Evolutionary conservation across 2,329 filamentous ascomycete genomes (phyloP), one percentile per base, ranked within the genome.

Genomic region (Fusarium globosum): DNA sequence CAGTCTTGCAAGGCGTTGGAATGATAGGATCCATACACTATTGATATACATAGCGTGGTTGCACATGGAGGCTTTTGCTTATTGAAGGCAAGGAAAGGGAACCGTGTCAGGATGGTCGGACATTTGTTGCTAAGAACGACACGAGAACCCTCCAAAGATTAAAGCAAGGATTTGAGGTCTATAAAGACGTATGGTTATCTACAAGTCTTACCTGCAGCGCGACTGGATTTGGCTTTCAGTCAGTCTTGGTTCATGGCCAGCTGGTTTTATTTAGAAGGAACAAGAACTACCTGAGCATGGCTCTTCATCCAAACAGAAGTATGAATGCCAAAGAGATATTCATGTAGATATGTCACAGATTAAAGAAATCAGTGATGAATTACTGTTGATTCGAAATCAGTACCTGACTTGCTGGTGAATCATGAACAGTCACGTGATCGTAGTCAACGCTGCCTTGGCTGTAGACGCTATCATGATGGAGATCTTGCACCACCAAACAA

Each of bases 1-100:
- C 48, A 58, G 64, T 61, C 62, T 65, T 63, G 75, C 69, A 65
- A 52, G 76, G 76, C 75, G 76, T 78, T 78, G 64, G 61, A 68
- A 63, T 62, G 55, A 46, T 46, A 69, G 53, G 59, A 52, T 58
- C 53, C 60, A 61, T 52, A 64, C 51, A 65, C 48, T 56, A 62
- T 72, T 73, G 63, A 73, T 70, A 66, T 75, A 62, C 67, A 62
- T 65, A 56, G 43, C 57, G 57, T 70, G 45, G 35, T 49, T 71
- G 72, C 52, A 60, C 48, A 61, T 43, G 51, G 57, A 48, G 38
- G 43, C 41, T 23, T 61, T 60, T 61, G 55, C 69, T 68, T 36
- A 53, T n/a, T 46, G 36, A 49, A 49, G 65, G 51, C 52, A 48
- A 43, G 26, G 28, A 28, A 58, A 33, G 46, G 49, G 43, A 45